A percentile compares a stretch with the other conserved stretches of the same genome.
Conservation (phyloP, 208 protist species). For the Trypanosoma brucei region DNA sequence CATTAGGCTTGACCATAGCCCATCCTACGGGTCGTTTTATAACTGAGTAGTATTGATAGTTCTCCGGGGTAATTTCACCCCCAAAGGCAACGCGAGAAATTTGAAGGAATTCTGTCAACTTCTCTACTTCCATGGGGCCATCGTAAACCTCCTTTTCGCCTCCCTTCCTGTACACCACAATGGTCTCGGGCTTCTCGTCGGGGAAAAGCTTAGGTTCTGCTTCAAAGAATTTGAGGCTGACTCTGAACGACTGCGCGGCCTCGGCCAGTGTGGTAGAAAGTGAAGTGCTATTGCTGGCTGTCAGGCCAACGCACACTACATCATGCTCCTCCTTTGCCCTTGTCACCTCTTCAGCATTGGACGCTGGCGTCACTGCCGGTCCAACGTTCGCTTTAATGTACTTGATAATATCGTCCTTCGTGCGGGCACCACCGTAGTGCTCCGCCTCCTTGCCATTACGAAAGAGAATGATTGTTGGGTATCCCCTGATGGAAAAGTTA, state of each 20-base stretch:
- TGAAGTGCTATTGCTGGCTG: constrained; percentile 29
- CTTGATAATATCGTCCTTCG: constrained; percentile 42
- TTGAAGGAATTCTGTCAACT: constrained; percentile 54
- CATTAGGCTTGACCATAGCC: constrained; percentile 49
- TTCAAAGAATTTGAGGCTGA: constrained; percentile 48
- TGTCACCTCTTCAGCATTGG: constrained; percentile 43
- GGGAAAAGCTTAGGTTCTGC: constrained; percentile 44
- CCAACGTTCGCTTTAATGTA: constrained; percentile 60
- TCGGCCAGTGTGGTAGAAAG: constrained; percentile 26
- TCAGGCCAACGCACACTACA: constrained; percentile 52
- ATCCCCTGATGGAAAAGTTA: constrained; percentile 71
- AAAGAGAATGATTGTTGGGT: constrained; percentile 82
- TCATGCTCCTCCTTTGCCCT: constrained; percentile 47
- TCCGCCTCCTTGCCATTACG: constrained; percentile 57
- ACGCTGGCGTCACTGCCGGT: constrained; percentile 31
- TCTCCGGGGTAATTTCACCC: constrained; percentile 62
- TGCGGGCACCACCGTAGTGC: constrained; percentile 64
- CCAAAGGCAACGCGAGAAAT: constrained; percentile 43
- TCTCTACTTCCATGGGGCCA: constrained; percentile 23
- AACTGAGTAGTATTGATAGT: constrained; percentile 68
- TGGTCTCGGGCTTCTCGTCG: constrained; percentile 48
- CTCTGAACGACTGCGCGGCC: constrained; percentile 36
- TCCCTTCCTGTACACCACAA: constrained; percentile 50
- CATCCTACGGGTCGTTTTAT: constrained; percentile 46
- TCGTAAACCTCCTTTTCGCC: constrained; percentile 46